Evolutionary conservation across 768 basidiomycete species (phyloP), one percentile per base, ranked within the genome.

Genomic region (Galerina marginata): DNA sequence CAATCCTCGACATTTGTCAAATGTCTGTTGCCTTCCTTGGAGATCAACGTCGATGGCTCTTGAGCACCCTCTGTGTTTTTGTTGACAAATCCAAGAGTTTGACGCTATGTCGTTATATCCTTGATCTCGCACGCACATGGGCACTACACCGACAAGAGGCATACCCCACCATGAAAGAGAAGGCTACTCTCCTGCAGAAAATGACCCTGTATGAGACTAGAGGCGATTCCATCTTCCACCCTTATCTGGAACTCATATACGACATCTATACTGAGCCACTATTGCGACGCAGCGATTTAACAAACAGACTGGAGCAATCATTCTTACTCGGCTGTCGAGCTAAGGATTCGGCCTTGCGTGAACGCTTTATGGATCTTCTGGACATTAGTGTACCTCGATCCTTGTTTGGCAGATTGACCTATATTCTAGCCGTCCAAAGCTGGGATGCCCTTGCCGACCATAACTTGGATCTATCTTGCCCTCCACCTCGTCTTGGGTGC

Each of bases 391-490:
- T 98, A 51, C 93, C 96, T 36, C 86, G 91, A 37, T 89, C 91
- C 1, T 81, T 97, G 10, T 85, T 86, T 59, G 88, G 84, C 60
- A 90, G 97, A 26, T 74, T 99, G 48, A 89, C 91, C 42, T 98
- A 96, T 72, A 87, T 99, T 63, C 80, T 96, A 40, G 95, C 92
- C 25, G 90, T 96, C 14, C 96, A 99, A 74, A 94, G 83, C 67
- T 99, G 97, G 97, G 97, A 99, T 58, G 86, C 89, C 2, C 75
- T 99, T 16, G 87, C 92, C 2, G 95, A 96, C 61, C 86, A 92
- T 56, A 94, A 97, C 67, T 99, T 99, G 97, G 97, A 89, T 96
- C 37, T 89, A 92, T 65, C 83, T 99, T 16, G 94, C 95, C 14
- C 79, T 98, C 26, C 91, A 96, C 68, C 86, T 98, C 37, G 77